Conservation (phyloP, 306 rosid genomes). For the Sophora flavescens region DNA sequence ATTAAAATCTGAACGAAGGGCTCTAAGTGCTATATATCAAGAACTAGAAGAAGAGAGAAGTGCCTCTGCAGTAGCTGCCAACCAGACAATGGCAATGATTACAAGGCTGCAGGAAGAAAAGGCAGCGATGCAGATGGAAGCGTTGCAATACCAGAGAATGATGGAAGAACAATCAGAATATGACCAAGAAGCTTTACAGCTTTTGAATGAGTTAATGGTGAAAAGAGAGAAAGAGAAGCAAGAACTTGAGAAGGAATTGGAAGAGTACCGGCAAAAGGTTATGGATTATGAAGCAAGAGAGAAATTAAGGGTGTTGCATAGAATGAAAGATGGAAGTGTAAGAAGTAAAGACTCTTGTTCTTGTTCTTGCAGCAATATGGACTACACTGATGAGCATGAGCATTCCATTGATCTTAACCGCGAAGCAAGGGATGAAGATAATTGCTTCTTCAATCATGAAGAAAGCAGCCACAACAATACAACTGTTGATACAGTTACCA, state of each 20-base stretch:
- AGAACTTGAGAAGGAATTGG: constrained; percentile 77
- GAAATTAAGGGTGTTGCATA: constrained; percentile 57
- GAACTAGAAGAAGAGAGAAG: constrained; percentile 91
- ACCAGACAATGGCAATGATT: constrained; percentile 93
- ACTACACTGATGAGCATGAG: constrained; percentile 61
- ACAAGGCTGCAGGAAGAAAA: constrained; percentile 93
- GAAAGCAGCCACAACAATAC: constrained; percentile 47
- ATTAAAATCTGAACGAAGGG: constrained; percentile 56
- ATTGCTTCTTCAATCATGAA: constrained; percentile 40
- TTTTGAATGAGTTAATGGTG: constrained; percentile 76
- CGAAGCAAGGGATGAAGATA: constrained; percentile 57
- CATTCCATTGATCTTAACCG: constrained; percentile 65
- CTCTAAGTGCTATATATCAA: constrained; percentile 66
- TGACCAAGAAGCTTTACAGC: constrained; percentile 88
- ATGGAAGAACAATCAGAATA: constrained; percentile 95
- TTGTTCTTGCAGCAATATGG: constrained; percentile 61
- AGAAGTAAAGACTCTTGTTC: constrained; percentile 67
- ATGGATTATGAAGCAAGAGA: constrained; percentile 70
- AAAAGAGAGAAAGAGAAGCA: constrained; percentile 82
- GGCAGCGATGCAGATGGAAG: constrained; percentile 92
- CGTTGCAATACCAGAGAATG: constrained; percentile 86
- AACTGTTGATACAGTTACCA: constrained; percentile 44
- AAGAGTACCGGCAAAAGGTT: constrained; percentile 63
- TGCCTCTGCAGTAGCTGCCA: constrained; percentile 85
- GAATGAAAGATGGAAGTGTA: constrained; percentile 64